Evolutionary conservation across 163 green algal genomes (phyloP).

Genomic region (Chlamydomonas reinhardtii): DNA sequence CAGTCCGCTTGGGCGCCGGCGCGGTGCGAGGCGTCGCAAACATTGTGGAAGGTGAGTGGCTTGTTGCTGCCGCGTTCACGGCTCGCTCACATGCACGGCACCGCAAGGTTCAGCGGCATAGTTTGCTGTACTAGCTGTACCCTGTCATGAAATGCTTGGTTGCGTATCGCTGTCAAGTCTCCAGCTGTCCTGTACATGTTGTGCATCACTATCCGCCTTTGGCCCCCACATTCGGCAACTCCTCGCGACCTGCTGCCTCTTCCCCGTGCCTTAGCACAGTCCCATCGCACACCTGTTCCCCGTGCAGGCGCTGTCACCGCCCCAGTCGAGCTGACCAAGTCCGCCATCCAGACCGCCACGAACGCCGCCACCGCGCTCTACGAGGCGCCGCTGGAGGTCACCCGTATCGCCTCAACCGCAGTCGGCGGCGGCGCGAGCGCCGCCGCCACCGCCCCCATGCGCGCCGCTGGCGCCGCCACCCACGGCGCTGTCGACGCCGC

Average conservation of each 20-base stretch:
- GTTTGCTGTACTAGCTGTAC: too few species aligned
- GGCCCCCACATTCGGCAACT: too few species aligned
- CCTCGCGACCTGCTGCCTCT: too few species aligned
- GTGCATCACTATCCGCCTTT: too few species aligned
- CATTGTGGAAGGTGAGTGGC: constrained; percentile 21
- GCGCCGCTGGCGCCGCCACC: background rate
- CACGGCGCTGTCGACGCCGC: background rate
- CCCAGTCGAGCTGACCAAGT: background rate
- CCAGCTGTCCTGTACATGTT: too few species aligned
- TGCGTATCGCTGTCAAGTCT: too few species aligned
- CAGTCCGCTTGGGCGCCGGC: constrained; percentile 1
- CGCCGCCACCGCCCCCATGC: constrained; percentile 34
- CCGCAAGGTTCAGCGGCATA: too few species aligned
- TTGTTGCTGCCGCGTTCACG: too few species aligned
- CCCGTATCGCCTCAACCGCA: background rate
- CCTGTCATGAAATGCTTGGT: too few species aligned
- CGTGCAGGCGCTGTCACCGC: constrained; percentile 1
- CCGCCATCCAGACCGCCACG: constrained; percentile 28
- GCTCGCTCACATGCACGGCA: too few species aligned
- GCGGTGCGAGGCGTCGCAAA: constrained; percentile 27
- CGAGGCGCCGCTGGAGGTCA: constrained; percentile 38
- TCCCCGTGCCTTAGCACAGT: too few species aligned
- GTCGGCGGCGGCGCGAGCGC: background rate
- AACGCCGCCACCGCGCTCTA: constrained; percentile 32
- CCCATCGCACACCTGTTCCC: too few species aligned